Conservation (phyloP, 2,329 filamentous ascomycete species). For the Hirsutella thompsonii region DNA sequence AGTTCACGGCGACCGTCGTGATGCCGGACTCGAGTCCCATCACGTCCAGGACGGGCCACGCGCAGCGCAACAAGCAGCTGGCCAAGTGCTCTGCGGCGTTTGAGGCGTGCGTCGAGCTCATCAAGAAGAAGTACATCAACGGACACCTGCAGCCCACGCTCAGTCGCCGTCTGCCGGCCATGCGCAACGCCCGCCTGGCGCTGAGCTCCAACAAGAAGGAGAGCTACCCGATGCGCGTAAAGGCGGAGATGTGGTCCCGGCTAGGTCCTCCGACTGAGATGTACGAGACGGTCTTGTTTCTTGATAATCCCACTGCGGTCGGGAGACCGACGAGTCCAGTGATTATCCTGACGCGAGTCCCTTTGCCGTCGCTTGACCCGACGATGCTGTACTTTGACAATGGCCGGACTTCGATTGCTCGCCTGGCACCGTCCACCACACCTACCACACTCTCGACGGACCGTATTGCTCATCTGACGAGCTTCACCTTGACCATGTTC, state of each 20-base stretch:
- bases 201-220: constrained; percentile 66
- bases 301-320: constrained; percentile 43
- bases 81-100: constrained; percentile 88
- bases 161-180: constrained; percentile 56
- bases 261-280: constrained; percentile 37
- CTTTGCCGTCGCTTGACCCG: constrained; percentile 48
- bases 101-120: constrained; percentile 60
- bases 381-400: constrained; percentile 64
- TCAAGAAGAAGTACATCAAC: constrained; percentile 55
- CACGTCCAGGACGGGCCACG: constrained; percentile 47
- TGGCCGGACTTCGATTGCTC: constrained; percentile 44
- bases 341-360: constrained; percentile 55
- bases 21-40: constrained; percentile 67
- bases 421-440: constrained; percentile 28
- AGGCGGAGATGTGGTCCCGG: constrained; percentile 60
- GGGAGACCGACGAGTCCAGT: constrained; percentile 49
- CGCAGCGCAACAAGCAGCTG: constrained; percentile 55
- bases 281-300: constrained; percentile 46
- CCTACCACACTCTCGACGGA: constrained; percentile 29
- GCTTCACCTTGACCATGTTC: constrained; percentile 67
- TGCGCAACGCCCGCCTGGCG: constrained; percentile 79
- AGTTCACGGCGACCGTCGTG: constrained; percentile 66
- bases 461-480: constrained; percentile 43
- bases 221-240: constrained; percentile 65
- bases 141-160: constrained; percentile 62